Conservation (phyloP, 768 basidiomycete genomes). For the Rhodosporidiobolus sp. region DNA sequence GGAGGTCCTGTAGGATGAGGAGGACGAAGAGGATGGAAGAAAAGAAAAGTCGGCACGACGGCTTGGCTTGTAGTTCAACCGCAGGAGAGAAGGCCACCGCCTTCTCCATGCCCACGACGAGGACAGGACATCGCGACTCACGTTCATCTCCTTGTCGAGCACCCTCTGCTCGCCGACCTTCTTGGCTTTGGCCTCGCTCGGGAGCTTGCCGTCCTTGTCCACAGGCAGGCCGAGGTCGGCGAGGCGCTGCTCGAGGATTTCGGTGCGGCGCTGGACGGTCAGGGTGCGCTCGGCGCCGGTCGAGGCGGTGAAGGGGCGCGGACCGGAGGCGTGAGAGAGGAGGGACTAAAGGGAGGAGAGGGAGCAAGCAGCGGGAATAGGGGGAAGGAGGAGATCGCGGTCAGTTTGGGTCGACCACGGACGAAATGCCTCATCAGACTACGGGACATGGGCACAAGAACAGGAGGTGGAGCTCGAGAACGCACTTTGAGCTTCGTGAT, state of each 20-base stretch:
- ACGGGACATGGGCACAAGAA: no score
- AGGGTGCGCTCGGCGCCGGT: conserved; percentile 28
- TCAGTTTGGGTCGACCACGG: background rate
- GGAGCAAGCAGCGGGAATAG: background rate
- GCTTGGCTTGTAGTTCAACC: background rate
- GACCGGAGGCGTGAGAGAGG: background rate
- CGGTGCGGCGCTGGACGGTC: background rate
- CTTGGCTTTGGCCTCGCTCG: conserved; percentile 4
- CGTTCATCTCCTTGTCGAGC: conserved; percentile 14
- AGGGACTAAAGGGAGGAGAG: background rate
- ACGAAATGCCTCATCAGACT: background rate
- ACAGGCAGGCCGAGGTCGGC: background rate
- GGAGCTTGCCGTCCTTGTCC: background rate
- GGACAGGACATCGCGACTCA: background rate
- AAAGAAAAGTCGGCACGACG: background rate
- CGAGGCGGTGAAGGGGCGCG: conserved; percentile 10
- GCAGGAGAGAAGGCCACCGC: background rate
- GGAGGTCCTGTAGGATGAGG: background rate
- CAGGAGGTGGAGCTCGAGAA: no score
- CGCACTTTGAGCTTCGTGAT: conserved; percentile 24
- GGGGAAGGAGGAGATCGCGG: no score
- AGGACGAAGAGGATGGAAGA: background rate
- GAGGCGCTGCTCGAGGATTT: conserved; percentile 8
- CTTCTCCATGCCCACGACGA: no score
- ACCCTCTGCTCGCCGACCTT: conserved; percentile 4